Evolutionary conservation across 129 eudicot species (phyloP).

Genomic region (Arctium minus): DNA sequence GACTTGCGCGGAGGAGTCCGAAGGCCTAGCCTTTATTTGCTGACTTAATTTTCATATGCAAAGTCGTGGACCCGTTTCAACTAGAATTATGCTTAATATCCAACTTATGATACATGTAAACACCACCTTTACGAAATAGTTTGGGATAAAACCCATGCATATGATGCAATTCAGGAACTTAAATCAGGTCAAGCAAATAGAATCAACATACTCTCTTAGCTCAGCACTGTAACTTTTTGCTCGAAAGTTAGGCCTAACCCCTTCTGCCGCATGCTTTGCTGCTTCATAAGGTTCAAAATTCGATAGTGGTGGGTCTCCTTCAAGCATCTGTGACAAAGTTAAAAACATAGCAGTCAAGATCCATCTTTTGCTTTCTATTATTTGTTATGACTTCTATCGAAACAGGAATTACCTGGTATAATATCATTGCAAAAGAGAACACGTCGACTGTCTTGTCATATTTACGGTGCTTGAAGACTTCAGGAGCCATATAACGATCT

Average conservation of each 20-base stretch:
- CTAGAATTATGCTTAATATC: neutral
- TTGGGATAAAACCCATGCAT: neutral
- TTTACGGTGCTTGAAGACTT: conserved; percentile 95
- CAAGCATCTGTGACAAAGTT: conserved; percentile 78
- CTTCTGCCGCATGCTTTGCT: conserved; percentile 84
- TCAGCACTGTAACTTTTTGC: conserved; percentile 62
- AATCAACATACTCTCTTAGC: conserved; percentile 68
- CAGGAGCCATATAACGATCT: conserved; percentile 99
- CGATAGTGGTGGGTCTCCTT: conserved; percentile 91
- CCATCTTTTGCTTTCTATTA: neutral
- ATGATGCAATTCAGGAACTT: conserved; percentile 1
- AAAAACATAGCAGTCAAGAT: neutral
- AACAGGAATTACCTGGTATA: conserved; percentile 66
- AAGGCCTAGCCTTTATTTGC: no score
- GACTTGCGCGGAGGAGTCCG: no score
- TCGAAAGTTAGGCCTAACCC: conserved; percentile 73
- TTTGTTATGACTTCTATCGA: neutral
- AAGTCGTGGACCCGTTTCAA: neutral
- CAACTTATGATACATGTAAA: no score
- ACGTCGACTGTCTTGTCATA: conserved; percentile 97
- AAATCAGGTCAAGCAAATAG: conserved; percentile 6
- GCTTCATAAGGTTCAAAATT: conserved; percentile 90
- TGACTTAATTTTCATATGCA: no score
- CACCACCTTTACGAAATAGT: neutral
- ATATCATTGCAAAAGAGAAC: conserved; percentile 95